Evolutionary conservation across 2,329 filamentous ascomycete genomes (phyloP).

Genomic region (Sporothrix schenckii): DNA sequence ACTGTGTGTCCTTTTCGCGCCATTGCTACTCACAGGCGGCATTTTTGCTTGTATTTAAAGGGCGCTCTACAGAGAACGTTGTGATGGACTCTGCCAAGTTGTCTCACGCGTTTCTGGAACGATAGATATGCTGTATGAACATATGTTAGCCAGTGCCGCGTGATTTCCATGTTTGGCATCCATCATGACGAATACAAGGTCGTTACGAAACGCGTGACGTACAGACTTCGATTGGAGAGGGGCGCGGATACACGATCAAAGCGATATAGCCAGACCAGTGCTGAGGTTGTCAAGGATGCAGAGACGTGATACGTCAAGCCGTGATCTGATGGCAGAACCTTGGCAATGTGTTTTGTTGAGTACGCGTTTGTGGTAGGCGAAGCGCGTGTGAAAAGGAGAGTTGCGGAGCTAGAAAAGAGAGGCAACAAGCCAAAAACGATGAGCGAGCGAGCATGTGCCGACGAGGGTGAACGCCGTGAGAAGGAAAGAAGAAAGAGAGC

Average conservation of each 20-base stretch:
- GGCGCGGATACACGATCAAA: background rate
- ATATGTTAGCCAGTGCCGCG: background rate
- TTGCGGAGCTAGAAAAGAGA: constrained; percentile 32
- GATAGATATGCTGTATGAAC: background rate
- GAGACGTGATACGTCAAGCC: background rate
- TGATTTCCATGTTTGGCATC: background rate
- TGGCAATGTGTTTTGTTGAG: background rate
- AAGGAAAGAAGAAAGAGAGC: background rate
- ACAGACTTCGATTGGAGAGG: background rate
- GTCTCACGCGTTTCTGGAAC: background rate
- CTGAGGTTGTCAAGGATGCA: too few species aligned
- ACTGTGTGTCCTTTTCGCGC: too few species aligned
- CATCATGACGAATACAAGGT: background rate
- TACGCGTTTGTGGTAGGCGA: background rate
- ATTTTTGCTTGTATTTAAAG: constrained; percentile 27
- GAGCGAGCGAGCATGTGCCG: constrained; percentile 8
- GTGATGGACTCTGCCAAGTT: background rate
- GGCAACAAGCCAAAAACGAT: constrained; percentile 14
- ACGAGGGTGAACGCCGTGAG: constrained; percentile 3
- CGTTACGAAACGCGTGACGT: background rate
- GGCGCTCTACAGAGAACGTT: background rate
- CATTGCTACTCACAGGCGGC: constrained; percentile 35
- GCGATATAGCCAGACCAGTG: background rate
- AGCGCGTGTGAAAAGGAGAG: background rate
- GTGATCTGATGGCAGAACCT: background rate